Evolutionary conservation across 441 rosid species (phyloP).

Genomic region (Brassica hybrid): DNA sequence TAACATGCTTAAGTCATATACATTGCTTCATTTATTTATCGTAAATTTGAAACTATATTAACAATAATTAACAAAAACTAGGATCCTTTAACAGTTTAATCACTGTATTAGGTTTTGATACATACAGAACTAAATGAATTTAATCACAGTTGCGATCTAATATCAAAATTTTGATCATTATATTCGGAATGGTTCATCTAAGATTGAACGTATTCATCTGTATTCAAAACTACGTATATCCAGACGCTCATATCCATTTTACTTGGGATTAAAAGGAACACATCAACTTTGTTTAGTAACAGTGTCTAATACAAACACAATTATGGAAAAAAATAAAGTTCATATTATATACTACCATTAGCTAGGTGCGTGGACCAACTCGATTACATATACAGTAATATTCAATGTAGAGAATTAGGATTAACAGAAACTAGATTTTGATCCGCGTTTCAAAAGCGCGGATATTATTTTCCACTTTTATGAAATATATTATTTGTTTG

Average conservation of each 20-base stretch:
- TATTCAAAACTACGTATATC: not conserved
- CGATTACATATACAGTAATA: conserved; percentile 6
- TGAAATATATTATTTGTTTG: no score
- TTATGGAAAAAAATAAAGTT: not conserved
- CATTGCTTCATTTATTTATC: conserved; percentile 18
- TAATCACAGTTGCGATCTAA: not conserved
- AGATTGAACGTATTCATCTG: not conserved
- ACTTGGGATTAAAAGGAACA: not conserved
- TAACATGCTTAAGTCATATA: conserved; percentile 18
- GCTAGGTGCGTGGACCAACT: conserved; percentile 25
- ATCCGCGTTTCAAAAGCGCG: no score
- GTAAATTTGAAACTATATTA: conserved; percentile 5
- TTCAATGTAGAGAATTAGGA: not conserved
- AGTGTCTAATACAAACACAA: conserved; percentile 9
- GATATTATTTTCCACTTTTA: no score
- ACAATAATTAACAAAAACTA: conserved; percentile 3
- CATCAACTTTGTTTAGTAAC: not conserved
- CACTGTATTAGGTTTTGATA: conserved; percentile 14
- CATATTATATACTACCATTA: conserved; percentile 16
- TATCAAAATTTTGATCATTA: not conserved
- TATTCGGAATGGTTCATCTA: conserved; percentile 1
- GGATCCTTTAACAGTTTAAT: not conserved
- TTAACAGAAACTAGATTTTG: no score
- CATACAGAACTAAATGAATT: not conserved
- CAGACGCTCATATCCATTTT: conserved; percentile 3